Evolutionary conservation across 1,284 basidiomycete species (phyloP).

Genomic region (Malassezia sympodialis): DNA sequence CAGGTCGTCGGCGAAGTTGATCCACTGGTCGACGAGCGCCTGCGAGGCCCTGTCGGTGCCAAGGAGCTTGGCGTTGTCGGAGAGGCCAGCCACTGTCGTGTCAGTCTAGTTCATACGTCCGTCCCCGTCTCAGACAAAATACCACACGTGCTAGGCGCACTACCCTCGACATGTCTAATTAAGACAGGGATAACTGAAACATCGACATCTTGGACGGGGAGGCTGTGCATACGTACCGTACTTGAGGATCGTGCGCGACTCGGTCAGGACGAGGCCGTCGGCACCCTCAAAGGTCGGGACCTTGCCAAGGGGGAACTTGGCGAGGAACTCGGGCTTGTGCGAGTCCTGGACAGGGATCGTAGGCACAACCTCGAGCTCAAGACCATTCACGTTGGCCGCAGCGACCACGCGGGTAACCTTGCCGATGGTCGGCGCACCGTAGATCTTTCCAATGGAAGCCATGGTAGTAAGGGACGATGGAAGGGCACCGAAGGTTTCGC

Average conservation of each 20-base stretch:
- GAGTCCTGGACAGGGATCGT: slow-evolving; percentile 26
- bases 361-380: slow-evolving; percentile 37
- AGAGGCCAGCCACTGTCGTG: slow-evolving; percentile 59
- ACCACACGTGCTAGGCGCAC: slow-evolving; percentile 19
- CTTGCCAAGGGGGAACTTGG: slow-evolving; percentile 47
- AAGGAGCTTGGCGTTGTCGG: slow-evolving; percentile 61
- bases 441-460: slow-evolving; percentile 42
- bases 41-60: slow-evolving; percentile 54
- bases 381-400: slow-evolving; percentile 42
- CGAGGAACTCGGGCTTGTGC: slow-evolving; percentile 38
- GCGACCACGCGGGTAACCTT: slow-evolving; percentile 28
- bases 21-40: slow-evolving; percentile 63
- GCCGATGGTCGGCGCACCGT: slow-evolving; percentile 27
- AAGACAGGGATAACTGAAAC: slow-evolving; percentile 47
- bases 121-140: slow-evolving; percentile 7
- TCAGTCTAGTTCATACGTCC: slow-evolving; percentile 3
- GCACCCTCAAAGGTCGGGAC: slow-evolving; percentile 66
- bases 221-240: slow-evolving; percentile 73
- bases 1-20: slow-evolving; percentile 59
- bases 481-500: background rate
- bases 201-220: slow-evolving; percentile 56
- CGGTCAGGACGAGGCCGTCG: slow-evolving; percentile 71
- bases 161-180: slow-evolving; percentile 54
- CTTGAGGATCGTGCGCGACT: slow-evolving; percentile 69
- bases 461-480: slow-evolving; percentile 20